phyloP scores from a whole-genome alignment of 176 grass and related monocot species.

The Cenchrus americanus region DNA sequence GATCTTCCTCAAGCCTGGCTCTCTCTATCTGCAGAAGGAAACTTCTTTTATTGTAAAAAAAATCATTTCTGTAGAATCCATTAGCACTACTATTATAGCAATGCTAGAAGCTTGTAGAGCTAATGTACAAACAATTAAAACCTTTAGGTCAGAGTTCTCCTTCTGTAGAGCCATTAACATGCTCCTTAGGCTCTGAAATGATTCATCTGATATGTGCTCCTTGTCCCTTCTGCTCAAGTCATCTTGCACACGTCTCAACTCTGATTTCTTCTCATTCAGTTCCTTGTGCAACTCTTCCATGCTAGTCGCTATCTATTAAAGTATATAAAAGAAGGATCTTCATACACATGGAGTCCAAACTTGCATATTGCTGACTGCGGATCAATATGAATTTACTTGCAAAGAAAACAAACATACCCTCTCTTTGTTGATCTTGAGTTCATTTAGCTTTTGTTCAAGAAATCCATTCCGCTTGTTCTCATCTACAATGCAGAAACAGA shows the following conservation, averaged over 20 bases:
- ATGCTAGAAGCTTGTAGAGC: background rate
- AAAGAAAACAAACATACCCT: conserved; percentile 51
- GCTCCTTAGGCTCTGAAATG: conserved; percentile 58
- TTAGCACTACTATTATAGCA: background rate
- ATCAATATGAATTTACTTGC: conserved; percentile 20
- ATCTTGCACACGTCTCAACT: conserved; percentile 60
- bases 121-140: conserved; percentile 47
- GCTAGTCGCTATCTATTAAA: conserved; percentile 56
- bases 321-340: conserved; percentile 18
- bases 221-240: conserved; percentile 58
- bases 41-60: conserved; percentile 29
- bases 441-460: conserved; percentile 74
- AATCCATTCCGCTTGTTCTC: conserved; percentile 65
- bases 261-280: conserved; percentile 67
- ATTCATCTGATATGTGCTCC: conserved; percentile 48
- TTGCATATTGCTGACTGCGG: background rate
- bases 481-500: conserved; percentile 58
- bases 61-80: conserved; percentile 1
- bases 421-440: conserved; percentile 70
- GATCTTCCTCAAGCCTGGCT: conserved; percentile 62
- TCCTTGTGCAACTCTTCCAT: conserved; percentile 69
- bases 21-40: conserved; percentile 64
- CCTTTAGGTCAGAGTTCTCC: conserved; percentile 83
- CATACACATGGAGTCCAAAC: background rate
- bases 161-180: conserved; percentile 68